Conservation (phyloP, 2,329 filamentous ascomycete genomes). For the Claviceps digitariae region DNA sequence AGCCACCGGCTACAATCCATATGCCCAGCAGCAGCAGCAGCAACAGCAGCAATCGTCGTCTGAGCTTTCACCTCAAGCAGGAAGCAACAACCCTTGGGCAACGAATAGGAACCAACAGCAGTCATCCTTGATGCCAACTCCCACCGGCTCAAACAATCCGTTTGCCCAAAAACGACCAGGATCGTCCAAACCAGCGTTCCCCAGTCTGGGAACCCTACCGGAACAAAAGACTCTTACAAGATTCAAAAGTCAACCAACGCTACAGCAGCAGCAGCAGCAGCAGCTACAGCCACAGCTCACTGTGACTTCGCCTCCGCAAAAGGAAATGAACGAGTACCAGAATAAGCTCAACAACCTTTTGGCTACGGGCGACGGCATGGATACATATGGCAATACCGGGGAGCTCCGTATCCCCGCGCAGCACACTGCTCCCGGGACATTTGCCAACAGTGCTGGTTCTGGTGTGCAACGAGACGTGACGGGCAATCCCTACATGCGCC, state of each 20-base stretch:
- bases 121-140: conserved; percentile 59
- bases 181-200: conserved; percentile 41
- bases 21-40: conserved; percentile 29
- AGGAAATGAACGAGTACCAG: conserved; percentile 47
- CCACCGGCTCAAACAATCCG: conserved; percentile 95
- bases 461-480: conserved; percentile 64
- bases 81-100: conserved; percentile 92
- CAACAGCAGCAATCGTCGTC: conserved; percentile 24
- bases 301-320: conserved; percentile 29
- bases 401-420: conserved; percentile 90
- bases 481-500: conserved; percentile 77
- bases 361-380: conserved; percentile 77
- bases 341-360: conserved; percentile 78
- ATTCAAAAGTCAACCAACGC: conserved; percentile 37
- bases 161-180: conserved; percentile 68
- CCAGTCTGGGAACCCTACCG: conserved; percentile 60
- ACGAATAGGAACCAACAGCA: conserved; percentile 41
- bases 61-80: conserved; percentile 55
- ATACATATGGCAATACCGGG: conserved; percentile 96
- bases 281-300: conserved; percentile 23
- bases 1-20: conserved; percentile 41
- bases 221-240: conserved; percentile 67
- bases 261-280: conserved; percentile 31
- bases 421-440: conserved; percentile 90
- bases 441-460: conserved; percentile 86